These are phyloP conservation scores for Thelonectria discophora DNA, from an alignment of 2,329 filamentous ascomycete species.

Conservation along the genomic window DNA sequence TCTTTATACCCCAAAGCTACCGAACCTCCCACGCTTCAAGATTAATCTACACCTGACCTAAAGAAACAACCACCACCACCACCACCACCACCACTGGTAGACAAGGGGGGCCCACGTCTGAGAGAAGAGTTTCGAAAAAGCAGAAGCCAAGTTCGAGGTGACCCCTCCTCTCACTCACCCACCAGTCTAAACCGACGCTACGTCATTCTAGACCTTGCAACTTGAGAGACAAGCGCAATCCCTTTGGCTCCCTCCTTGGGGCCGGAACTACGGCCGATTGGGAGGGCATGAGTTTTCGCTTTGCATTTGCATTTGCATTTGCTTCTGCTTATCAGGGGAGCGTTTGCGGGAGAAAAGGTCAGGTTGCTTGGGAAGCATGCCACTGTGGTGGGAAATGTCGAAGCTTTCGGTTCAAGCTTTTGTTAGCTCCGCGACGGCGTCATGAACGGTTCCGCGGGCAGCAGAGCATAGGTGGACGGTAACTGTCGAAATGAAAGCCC, in stretches of 20 bases:
- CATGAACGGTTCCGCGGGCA: neutral
- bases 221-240: neutral
- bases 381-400: conserved; percentile 5
- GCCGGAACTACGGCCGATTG: too few species aligned
- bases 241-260: too few species aligned
- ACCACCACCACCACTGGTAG: too few species aligned
- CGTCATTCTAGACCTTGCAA: conserved; percentile 38
- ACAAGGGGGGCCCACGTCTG: conserved; percentile 16
- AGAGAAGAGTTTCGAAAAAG: conserved; percentile 13
- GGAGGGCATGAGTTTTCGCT: too few species aligned
- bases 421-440: neutral
- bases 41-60: neutral
- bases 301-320: neutral
- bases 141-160: conserved; percentile 8
- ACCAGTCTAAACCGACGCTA: conserved; percentile 22
- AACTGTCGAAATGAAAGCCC: too few species aligned
- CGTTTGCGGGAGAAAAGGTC: too few species aligned
- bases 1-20: conserved; percentile 26
- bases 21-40: neutral
- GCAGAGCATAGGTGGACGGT: too few species aligned
- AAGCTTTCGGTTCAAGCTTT: conserved; percentile 15
- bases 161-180: conserved; percentile 2
- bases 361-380: conserved; percentile 10
- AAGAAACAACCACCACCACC: neutral
- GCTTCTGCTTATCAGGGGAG: neutral